These are phyloP conservation scores for Neurospora sp. DNA, from an alignment of 495 filamentous ascomycete species.

Conservation along the genomic window DNA sequence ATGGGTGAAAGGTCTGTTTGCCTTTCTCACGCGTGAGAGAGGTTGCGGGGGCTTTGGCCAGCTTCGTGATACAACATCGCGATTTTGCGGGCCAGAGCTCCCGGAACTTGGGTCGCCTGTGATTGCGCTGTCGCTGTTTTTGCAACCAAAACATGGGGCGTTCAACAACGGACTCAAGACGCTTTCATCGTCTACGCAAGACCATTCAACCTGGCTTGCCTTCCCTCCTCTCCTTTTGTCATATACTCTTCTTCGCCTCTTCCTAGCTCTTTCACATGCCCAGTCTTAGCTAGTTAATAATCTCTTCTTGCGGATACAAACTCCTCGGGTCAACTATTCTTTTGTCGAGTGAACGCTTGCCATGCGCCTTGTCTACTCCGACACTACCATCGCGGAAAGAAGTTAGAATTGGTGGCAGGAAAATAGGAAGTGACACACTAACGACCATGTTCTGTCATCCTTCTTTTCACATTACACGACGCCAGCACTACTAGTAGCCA, in stretches of 20 bases:
- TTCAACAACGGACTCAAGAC: slow-evolving; percentile 72
- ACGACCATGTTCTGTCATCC: not conserved
- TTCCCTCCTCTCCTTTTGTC: slow-evolving; percentile 27
- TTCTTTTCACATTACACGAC: not conserved
- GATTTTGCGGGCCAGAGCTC: slow-evolving; percentile 22
- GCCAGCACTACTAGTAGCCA: not conserved
- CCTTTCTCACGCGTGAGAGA: slow-evolving; percentile 12
- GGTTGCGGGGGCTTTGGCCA: slow-evolving; percentile 19
- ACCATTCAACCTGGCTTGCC: slow-evolving; percentile 59
- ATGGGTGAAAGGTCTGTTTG: slow-evolving; percentile 24
- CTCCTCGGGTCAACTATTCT: not conserved
- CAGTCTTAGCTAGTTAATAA: not conserved
- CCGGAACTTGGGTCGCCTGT: slow-evolving; percentile 36
- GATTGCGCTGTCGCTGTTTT: slow-evolving; percentile 60
- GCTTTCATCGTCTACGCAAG: slow-evolving; percentile 51
- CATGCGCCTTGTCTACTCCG: not conserved
- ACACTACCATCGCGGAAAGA: not conserved
- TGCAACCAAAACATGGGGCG: slow-evolving; percentile 70
- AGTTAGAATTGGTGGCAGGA: not conserved
- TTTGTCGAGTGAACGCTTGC: not conserved
- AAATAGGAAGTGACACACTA: not conserved
- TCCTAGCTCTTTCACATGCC: not conserved
- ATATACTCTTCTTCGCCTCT: slow-evolving; percentile 3
- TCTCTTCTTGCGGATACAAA: not conserved
- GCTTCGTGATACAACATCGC: slow-evolving; percentile 41